phyloP scores from a whole-genome alignment of 306 rosid genomes.

The Vigna angularis region DNA sequence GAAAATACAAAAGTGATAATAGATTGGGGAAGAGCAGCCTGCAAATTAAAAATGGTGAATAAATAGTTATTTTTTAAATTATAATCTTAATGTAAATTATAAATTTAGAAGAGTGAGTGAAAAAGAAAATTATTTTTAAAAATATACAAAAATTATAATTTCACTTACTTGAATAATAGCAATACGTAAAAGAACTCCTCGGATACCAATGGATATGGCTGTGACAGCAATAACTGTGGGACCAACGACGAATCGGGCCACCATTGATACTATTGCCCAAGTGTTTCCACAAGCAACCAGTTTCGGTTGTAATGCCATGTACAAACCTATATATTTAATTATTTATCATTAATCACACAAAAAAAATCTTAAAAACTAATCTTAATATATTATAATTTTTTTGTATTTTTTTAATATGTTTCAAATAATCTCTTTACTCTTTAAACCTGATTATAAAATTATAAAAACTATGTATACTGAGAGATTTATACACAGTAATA shows the following conservation, averaged over 20 bases:
- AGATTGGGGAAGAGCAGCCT: conserved; percentile 33
- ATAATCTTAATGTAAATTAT: too few species aligned
- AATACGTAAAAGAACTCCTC: conserved; percentile 44
- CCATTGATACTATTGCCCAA: conserved; percentile 36
- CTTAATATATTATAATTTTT: too few species aligned
- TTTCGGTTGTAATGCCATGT: conserved; percentile 47
- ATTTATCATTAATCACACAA: too few species aligned
- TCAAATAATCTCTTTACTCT: too few species aligned
- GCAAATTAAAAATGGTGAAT: not conserved
- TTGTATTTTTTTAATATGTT: too few species aligned
- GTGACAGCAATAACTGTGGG: conserved; percentile 41
- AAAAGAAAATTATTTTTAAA: too few species aligned
- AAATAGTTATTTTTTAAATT: not conserved
- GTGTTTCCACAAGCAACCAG: conserved; percentile 44
- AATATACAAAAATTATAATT: too few species aligned
- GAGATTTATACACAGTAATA: too few species aligned
- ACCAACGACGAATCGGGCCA: conserved; percentile 34
- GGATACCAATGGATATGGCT: conserved; percentile 31
- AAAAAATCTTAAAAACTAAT: too few species aligned
- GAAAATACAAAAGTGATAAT: conserved; percentile 6
- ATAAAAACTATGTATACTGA: too few species aligned
- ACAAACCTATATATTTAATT: conserved; percentile 35
- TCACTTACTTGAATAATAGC: conserved; percentile 40
- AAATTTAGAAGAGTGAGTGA: too few species aligned
- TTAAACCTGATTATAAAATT: too few species aligned